Evolutionary conservation across 1,284 basidiomycete genomes (phyloP).

Genomic region (Thecaphora frezii): DNA sequence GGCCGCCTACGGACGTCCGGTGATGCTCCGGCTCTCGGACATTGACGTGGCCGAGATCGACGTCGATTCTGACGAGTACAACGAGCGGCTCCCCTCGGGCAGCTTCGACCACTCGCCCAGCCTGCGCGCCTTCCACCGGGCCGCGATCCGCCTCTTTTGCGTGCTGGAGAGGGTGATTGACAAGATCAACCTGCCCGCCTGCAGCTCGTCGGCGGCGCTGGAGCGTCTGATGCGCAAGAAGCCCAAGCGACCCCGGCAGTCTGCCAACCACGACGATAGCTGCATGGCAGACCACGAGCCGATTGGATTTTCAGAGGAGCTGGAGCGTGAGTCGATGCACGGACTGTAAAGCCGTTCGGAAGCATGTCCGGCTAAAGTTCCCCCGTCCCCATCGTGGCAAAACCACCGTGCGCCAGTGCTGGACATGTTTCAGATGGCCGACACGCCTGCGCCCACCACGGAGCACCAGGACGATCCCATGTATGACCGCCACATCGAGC

Average conservation of each 20-base stretch:
- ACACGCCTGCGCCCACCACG: conserved; percentile 25
- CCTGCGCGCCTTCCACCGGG: conserved; percentile 29
- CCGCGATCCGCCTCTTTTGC: conserved; percentile 32
- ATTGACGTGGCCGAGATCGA: conserved; percentile 37
- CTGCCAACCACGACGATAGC: conserved; percentile 28
- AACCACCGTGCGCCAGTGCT: conserved; percentile 4
- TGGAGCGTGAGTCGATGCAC: conserved; percentile 11
- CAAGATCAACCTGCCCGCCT: conserved; percentile 40
- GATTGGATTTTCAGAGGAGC: conserved; percentile 32
- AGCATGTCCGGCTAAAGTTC: too few relatives aligned
- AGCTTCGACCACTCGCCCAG: conserved; percentile 31
- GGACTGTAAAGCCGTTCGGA: too few relatives aligned
- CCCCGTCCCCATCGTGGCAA: background rate
- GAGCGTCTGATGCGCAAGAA: conserved; percentile 37
- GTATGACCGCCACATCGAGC: conserved; percentile 31
- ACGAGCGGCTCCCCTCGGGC: conserved; percentile 27
- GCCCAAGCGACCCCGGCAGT: conserved; percentile 30
- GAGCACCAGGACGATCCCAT: conserved; percentile 31
- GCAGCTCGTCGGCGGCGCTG: conserved; percentile 27
- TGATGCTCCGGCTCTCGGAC: conserved; percentile 32
- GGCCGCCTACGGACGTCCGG: conserved; percentile 32
- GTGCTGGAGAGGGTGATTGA: conserved; percentile 37
- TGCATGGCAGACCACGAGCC: conserved; percentile 39
- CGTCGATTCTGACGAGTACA: conserved; percentile 33
- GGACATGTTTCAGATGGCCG: conserved; percentile 29